A percentile compares a stretch with the other conserved stretches of the same genome.
Conservation (phyloP, 768 basidiomycete species). For the Kwoniella mangroviensis region DNA sequence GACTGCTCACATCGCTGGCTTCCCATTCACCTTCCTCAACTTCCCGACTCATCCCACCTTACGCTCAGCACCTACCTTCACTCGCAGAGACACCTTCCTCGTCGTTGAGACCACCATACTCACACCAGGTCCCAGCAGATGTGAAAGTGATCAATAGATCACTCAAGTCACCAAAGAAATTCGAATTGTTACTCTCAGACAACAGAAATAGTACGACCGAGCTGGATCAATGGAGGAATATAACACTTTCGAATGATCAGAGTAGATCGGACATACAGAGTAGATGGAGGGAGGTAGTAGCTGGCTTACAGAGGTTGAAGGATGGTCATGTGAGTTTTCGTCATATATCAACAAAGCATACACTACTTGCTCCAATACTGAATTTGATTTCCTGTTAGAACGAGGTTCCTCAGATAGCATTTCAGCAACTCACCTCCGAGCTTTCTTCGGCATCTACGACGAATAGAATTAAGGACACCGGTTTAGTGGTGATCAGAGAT, state of each 20-base stretch:
- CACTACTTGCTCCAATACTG: not conserved
- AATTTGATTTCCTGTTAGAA: slow-evolving; percentile 16
- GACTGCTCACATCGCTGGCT: slow-evolving; percentile 24
- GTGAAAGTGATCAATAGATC: not conserved
- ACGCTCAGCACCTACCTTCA: slow-evolving; percentile 16
- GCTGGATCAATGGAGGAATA: slow-evolving; percentile 9
- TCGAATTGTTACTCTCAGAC: slow-evolving; percentile 9
- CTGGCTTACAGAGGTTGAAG: slow-evolving; percentile 12
- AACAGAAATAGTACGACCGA: not conserved
- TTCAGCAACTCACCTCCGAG: slow-evolving; percentile 24
- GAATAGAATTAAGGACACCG: slow-evolving; percentile 29
- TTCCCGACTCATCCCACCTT: slow-evolving; percentile 17
- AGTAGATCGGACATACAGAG: not conserved
- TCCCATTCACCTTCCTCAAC: slow-evolving; percentile 8
- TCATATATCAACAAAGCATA: not conserved
- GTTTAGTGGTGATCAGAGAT: slow-evolving; percentile 43
- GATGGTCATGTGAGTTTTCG: slow-evolving; percentile 11
- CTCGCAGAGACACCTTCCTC: not conserved
- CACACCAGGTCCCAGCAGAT: slow-evolving; percentile 1
- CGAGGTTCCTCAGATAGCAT: slow-evolving; percentile 41
- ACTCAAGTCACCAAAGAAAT: slow-evolving; percentile 18
- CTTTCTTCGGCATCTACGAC: slow-evolving; percentile 19
- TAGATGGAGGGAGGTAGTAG: slow-evolving; percentile 10
- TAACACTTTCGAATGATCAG: slow-evolving; percentile 8
- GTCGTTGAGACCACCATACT: slow-evolving; percentile 23